phyloP scores from a whole-genome alignment of 2,329 filamentous ascomycete genomes.

The Calonectria leucothoes region DNA sequence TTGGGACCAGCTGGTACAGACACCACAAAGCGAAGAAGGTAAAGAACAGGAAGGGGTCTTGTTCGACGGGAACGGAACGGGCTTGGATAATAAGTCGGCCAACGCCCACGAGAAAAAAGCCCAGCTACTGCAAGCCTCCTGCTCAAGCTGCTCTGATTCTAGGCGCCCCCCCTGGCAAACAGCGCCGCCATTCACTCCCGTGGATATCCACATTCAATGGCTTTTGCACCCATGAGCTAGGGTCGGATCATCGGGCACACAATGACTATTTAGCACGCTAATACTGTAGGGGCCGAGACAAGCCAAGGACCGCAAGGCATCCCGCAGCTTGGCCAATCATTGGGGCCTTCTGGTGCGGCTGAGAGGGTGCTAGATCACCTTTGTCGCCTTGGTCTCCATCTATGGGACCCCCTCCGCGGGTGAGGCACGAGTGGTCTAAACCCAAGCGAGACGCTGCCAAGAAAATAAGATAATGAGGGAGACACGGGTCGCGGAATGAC shows the following conservation, averaged over 20 bases:
- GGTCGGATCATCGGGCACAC: constrained; percentile 29
- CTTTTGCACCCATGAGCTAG: not conserved
- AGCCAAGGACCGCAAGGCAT: constrained; percentile 36
- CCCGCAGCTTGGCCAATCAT: constrained; percentile 31
- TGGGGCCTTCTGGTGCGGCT: constrained; percentile 34
- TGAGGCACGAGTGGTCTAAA: constrained; percentile 1
- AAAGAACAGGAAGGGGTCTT: constrained; percentile 6
- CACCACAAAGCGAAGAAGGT: constrained; percentile 23
- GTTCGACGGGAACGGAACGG: not conserved
- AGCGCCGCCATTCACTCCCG: constrained; percentile 7
- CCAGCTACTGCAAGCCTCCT: not conserved
- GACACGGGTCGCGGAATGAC: not conserved
- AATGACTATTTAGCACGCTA: constrained; percentile 30
- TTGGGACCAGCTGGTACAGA: not conserved
- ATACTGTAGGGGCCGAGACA: constrained; percentile 31
- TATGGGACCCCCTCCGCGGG: not conserved
- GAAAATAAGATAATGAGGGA: not conserved
- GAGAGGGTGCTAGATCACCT: constrained; percentile 31
- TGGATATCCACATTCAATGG: constrained; percentile 1
- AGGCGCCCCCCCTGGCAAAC: constrained; percentile 14
- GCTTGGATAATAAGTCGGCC: constrained; percentile 22
- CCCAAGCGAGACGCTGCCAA: constrained; percentile 8
- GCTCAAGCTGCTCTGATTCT: constrained; percentile 8
- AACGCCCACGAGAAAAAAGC: not conserved
- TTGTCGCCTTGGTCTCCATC: constrained; percentile 9